phyloP scores from a whole-genome alignment of 768 basidiomycete genomes.

The Boletus tylopilopsis region DNA sequence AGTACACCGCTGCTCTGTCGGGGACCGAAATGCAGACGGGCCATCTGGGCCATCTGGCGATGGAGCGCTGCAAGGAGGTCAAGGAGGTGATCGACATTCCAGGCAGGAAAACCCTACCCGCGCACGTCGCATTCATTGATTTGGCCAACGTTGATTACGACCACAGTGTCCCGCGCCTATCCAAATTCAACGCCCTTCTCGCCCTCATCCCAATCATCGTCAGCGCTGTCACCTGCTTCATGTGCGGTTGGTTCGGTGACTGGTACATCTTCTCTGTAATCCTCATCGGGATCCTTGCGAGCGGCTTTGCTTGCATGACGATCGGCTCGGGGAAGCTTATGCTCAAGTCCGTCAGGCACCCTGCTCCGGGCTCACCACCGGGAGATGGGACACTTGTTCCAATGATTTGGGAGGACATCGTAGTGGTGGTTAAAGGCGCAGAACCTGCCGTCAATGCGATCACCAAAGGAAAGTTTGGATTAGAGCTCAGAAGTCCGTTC shows the following conservation, averaged over 20 bases:
- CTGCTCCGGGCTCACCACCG: conserved; percentile 16
- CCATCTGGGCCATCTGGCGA: conserved; percentile 26
- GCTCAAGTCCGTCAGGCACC: conserved; percentile 8
- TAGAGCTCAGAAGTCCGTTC: conserved; percentile 7
- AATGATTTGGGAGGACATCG: conserved; percentile 9
- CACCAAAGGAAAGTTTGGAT: conserved; percentile 25
- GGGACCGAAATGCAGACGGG: conserved; percentile 28
- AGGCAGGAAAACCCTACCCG: conserved; percentile 14
- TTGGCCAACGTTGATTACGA: conserved; percentile 3
- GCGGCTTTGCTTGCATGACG: conserved; percentile 24
- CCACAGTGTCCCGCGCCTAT: conserved; percentile 1
- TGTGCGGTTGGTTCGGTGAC: conserved; percentile 24
- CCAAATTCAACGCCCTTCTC: neutral
- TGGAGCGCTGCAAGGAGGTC: conserved; percentile 18
- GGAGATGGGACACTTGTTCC: conserved; percentile 27
- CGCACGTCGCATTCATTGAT: conserved; percentile 19
- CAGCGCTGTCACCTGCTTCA: conserved; percentile 21
- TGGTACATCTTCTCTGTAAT: conserved; percentile 32
- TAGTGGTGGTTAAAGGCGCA: conserved; percentile 27
- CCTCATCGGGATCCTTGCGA: conserved; percentile 29
- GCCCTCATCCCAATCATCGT: conserved; percentile 24
- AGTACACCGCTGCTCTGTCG: conserved; percentile 23
- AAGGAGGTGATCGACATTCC: neutral
- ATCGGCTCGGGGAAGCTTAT: conserved; percentile 25
- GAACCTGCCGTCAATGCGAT: conserved; percentile 27